Conservation (phyloP, 1,284 basidiomycete genomes). For the Cutaneotrichosporon cavernicola region DNA sequence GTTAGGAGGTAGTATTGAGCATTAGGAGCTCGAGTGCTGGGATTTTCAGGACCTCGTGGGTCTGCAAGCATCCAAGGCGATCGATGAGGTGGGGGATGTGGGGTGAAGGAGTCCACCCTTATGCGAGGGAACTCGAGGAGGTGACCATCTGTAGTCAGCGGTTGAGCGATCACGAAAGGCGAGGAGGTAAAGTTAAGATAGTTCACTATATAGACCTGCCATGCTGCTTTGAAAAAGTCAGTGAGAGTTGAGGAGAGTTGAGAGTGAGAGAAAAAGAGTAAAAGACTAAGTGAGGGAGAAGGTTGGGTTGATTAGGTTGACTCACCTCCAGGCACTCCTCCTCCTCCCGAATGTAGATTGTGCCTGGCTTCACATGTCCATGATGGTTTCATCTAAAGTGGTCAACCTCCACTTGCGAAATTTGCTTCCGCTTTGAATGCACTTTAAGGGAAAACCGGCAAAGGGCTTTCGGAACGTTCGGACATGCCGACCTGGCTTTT, state of each 20-base stretch:
- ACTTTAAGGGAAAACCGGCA: not conserved
- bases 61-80: slow-evolving; percentile 25
- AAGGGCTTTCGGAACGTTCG: not conserved
- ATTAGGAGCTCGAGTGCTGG: slow-evolving; percentile 40
- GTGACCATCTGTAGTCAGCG: slow-evolving; percentile 41
- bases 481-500: too few species aligned
- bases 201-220: slow-evolving; percentile 44
- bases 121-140: slow-evolving; percentile 63
- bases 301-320: not conserved
- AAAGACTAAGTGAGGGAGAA: too few species aligned
- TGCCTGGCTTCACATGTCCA: too few species aligned
- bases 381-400: not conserved
- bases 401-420: not conserved
- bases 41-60: slow-evolving; percentile 12
- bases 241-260: not conserved
- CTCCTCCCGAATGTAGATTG: too few species aligned
- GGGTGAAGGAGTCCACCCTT: slow-evolving; percentile 73
- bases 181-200: not conserved
- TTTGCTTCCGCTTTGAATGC: not conserved
- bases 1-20: slow-evolving; percentile 71
- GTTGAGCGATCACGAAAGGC: not conserved
- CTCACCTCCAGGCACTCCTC: not conserved
- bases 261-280: not conserved
- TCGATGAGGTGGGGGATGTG: slow-evolving; percentile 29
- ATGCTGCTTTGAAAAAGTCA: slow-evolving; percentile 17